These are phyloP conservation scores for Microcera coccophila DNA, from an alignment of 2,329 filamentous ascomycete species.

Conservation along the genomic window DNA sequence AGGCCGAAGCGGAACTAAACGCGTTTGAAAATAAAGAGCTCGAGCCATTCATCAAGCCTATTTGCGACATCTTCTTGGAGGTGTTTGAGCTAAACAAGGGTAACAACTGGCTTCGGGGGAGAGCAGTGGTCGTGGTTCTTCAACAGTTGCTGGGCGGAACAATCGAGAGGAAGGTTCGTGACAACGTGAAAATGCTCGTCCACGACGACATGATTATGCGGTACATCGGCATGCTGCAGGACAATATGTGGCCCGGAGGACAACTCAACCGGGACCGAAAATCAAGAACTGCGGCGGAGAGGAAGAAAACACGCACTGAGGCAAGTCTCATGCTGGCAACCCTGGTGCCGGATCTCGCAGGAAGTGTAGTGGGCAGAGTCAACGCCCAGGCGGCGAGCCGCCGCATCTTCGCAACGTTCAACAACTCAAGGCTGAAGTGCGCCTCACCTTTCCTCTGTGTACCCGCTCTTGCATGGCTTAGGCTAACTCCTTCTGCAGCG, in stretches of 20 bases:
- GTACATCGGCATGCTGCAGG: conserved; percentile 70
- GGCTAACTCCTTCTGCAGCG: conserved; percentile 40
- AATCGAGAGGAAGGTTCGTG: conserved; percentile 90
- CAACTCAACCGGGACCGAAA: conserved; percentile 46
- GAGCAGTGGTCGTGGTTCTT: conserved; percentile 91
- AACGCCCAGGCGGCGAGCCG: conserved; percentile 90
- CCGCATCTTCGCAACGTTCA: conserved; percentile 84
- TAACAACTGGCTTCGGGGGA: conserved; percentile 94
- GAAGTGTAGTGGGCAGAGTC: conserved; percentile 84
- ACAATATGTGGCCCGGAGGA: conserved; percentile 78
- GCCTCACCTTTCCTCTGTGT: conserved; percentile 33
- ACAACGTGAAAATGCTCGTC: conserved; percentile 68
- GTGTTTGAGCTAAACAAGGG: conserved; percentile 91
- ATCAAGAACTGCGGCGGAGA: conserved; percentile 66
- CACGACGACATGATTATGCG: conserved; percentile 75
- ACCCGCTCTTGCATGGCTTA: conserved; percentile 2
- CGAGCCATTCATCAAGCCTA: conserved; percentile 96
- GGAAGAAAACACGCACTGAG: conserved; percentile 76
- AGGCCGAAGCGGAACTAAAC: conserved; percentile 90
- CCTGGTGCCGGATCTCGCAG: conserved; percentile 83
- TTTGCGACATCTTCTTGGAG: conserved; percentile 95
- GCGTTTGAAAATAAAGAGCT: conserved; percentile 87
- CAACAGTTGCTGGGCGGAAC: conserved; percentile 95
- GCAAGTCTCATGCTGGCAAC: conserved; percentile 86
- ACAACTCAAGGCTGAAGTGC: conserved; percentile 86